A percentile compares a stretch with the other conserved stretches of the same genome.
phyloP scores from a whole-genome alignment of 2,329 filamentous ascomycete species.

The Claviceps sp. region DNA sequence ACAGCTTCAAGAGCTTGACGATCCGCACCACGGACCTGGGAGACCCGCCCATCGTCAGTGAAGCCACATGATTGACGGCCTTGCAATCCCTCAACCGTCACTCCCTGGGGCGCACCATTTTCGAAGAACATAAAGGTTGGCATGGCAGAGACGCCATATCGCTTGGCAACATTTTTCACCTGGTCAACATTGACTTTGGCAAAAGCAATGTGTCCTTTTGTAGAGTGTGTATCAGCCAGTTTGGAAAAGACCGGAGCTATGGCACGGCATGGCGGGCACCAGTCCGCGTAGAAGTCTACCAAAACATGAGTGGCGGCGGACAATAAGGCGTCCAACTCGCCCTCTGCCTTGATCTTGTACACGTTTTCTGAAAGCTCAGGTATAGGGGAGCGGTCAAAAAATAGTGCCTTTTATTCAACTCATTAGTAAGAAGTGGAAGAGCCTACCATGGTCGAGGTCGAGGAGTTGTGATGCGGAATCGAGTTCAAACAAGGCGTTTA shows the following conservation, averaged over 20 bases:
- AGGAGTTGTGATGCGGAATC: background rate
- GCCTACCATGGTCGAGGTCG: background rate
- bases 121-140: constrained; percentile 86
- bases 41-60: constrained; percentile 15
- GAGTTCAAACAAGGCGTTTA: background rate
- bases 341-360: constrained; percentile 16
- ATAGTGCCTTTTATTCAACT: background rate
- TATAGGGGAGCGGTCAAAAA: constrained; percentile 15
- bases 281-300: constrained; percentile 37
- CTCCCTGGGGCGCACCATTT: constrained; percentile 40
- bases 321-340: constrained; percentile 25
- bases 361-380: constrained; percentile 26
- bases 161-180: constrained; percentile 32
- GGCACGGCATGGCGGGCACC: constrained; percentile 35
- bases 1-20: constrained; percentile 14
- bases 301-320: constrained; percentile 25
- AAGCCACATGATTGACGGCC: constrained; percentile 11
- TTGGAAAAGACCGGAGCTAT: constrained; percentile 39
- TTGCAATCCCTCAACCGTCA: constrained; percentile 16
- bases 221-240: constrained; percentile 20
- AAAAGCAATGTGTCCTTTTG: constrained; percentile 10
- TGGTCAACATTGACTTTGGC: constrained; percentile 11
- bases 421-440: background rate
- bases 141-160: constrained; percentile 79
- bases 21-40: constrained; percentile 18